Conservation (phyloP, 768 basidiomycete species). For the Mycena maculata region DNA sequence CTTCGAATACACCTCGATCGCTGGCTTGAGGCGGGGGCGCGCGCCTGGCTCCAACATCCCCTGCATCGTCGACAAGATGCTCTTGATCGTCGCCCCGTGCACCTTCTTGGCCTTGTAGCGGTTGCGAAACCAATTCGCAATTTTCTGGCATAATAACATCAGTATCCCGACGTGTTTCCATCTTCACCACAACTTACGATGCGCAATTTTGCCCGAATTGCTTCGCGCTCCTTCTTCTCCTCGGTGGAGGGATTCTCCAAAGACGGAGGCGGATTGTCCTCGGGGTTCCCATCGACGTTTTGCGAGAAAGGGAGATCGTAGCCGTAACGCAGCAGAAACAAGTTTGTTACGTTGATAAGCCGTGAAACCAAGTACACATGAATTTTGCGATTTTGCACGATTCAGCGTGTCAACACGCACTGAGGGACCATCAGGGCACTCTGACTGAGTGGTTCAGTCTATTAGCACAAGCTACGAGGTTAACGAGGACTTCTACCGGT, state of each 20-base stretch:
- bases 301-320: not conserved
- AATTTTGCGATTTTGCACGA: too few relatives aligned
- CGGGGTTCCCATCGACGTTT: not conserved
- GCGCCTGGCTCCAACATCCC: not conserved
- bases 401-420: too few relatives aligned
- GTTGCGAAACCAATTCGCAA: constrained; percentile 15
- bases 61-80: constrained; percentile 5
- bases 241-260: not conserved
- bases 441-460: too few relatives aligned
- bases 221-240: not conserved
- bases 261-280: not conserved
- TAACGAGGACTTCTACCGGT: too few relatives aligned
- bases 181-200: not conserved
- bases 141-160: constrained; percentile 11
- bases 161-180: not conserved
- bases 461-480: too few relatives aligned
- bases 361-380: not conserved
- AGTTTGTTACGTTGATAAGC: not conserved
- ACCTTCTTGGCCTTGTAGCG: constrained; percentile 6
- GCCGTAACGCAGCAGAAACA: not conserved
- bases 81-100: not conserved
- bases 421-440: too few relatives aligned
- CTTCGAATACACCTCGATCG: constrained; percentile 5
- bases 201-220: not conserved
- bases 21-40: constrained; percentile 12